Evolutionary conservation across 1,139 yeast genomes (phyloP), one percentile per base, ranked within the genome.

Genomic region (Zygotorulaspora mrakii): DNA sequence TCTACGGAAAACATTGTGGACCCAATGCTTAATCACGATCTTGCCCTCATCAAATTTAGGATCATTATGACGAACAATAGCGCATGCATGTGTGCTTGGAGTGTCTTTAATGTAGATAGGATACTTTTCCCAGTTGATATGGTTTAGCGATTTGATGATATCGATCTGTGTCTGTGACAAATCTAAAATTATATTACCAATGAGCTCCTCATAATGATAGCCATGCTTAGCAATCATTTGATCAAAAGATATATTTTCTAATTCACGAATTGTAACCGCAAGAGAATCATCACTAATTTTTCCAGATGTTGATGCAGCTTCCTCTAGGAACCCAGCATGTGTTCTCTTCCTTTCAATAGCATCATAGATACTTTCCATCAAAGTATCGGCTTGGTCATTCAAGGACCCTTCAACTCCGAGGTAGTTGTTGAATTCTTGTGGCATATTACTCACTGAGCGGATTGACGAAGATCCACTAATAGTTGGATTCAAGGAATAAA

Each of bases 71-170:
- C 94, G 71, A 27, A 80, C 84, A 43, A 86, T 82, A 1, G 86
- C 81, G 2, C 91, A 94, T 2, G 95, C 87, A 55, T 86, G 95
- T 0, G 94, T 73, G 35, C 79, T 74, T 37, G 71, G 71, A 3
- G 91, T 79, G 23, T 73, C 66, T 32, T 82, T 71, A 39, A 86
- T 81, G 45, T 82, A 71, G 20, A 85, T 71, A 0, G 94, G 94
- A 55, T 59, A 82, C 58, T 83, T 86, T 23, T 67, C 61, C 95
- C 95, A 86, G 2, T 64, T 54, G 9, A 85, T 60, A 1, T 61
- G 49, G 59, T 85, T 84, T 56, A 86, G 68, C 45, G 72, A 70
- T 17, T 64, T 64, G 29, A 83, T 72, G 37, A 83, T 81, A 21
- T 61, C 66, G 31, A 62, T 51, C 57, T 86, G 94, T 14, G 24